A percentile compares a stretch with the other conserved stretches of the same genome.
These are phyloP conservation scores for Vaucheria bursata DNA, from an alignment of 352 stramenopile genomes.

Conservation along the genomic window DNA sequence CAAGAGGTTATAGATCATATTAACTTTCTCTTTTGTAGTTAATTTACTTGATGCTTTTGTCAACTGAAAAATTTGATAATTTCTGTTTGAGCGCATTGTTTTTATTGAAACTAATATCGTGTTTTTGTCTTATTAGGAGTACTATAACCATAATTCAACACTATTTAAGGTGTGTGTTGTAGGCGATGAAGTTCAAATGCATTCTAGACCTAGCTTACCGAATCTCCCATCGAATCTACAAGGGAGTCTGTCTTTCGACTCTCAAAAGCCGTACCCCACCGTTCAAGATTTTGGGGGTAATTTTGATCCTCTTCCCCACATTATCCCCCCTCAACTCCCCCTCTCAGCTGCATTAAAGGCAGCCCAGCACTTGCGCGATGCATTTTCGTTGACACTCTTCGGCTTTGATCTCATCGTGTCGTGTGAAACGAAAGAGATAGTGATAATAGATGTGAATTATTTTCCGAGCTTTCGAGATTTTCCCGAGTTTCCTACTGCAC, in stretches of 20 bases:
- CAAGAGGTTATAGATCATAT: too few species aligned
- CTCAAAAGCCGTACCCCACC: conserved; percentile 43
- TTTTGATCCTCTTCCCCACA: background rate
- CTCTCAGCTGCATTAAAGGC: background rate
- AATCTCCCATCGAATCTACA: conserved; percentile 30
- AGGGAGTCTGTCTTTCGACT: conserved; percentile 43
- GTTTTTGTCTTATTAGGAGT: conserved; percentile 21
- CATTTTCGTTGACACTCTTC: conserved; percentile 44
- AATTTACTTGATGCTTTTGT: too few species aligned
- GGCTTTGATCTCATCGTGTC: conserved; percentile 49
- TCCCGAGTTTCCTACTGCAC: conserved; percentile 34
- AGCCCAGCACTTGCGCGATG: conserved; percentile 24
- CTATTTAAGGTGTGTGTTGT: conserved; percentile 49
- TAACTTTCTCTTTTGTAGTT: too few species aligned
- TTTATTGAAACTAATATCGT: too few species aligned
- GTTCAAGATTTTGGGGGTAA: conserved; percentile 17
- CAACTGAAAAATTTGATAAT: too few species aligned
- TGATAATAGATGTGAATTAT: conserved; percentile 50
- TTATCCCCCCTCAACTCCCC: background rate
- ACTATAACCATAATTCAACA: conserved; percentile 34
- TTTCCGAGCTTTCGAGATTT: conserved; percentile 49
- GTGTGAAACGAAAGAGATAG: conserved; percentile 11
- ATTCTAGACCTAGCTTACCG: conserved; percentile 28
- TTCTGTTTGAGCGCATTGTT: too few species aligned
- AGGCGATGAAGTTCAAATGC: conserved; percentile 36